These are phyloP conservation scores for Alternaria postmessia DNA, from an alignment of 2,329 filamentous ascomycete species.

Conservation along the genomic window DNA sequence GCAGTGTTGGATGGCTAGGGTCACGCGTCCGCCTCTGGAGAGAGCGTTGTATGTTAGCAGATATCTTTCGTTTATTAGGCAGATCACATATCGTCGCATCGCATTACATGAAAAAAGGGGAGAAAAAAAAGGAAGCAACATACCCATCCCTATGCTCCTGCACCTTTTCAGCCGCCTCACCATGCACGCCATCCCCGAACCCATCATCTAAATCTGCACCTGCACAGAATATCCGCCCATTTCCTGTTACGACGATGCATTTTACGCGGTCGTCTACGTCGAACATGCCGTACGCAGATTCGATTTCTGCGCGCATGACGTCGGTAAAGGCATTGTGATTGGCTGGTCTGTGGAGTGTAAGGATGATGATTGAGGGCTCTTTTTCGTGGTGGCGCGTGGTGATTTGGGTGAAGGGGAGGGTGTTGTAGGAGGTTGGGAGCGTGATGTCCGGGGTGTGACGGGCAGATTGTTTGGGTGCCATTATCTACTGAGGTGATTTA, in stretches of 20 bases:
- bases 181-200: slow-evolving; percentile 55
- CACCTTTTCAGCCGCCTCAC: slow-evolving; percentile 53
- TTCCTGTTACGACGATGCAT: slow-evolving; percentile 63
- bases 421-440: slow-evolving; percentile 52
- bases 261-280: slow-evolving; percentile 64
- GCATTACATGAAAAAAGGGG: neutral
- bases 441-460: slow-evolving; percentile 32
- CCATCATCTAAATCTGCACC: slow-evolving; percentile 65
- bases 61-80: neutral
- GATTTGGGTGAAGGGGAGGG: slow-evolving; percentile 53
- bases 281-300: slow-evolving; percentile 61
- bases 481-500: neutral
- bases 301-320: slow-evolving; percentile 69
- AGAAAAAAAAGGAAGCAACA: neutral
- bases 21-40: slow-evolving; percentile 54
- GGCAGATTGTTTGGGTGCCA: slow-evolving; percentile 14
- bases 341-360: slow-evolving; percentile 70
- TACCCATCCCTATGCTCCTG: slow-evolving; percentile 64
- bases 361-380: slow-evolving; percentile 65
- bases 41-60: neutral
- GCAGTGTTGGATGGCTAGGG: slow-evolving; percentile 64
- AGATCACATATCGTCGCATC: neutral
- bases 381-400: slow-evolving; percentile 52
- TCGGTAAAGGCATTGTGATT: slow-evolving; percentile 75
- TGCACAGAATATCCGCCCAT: slow-evolving; percentile 62